Percentiles rank a stretch among this genome's conserved stretches.
Evolutionary conservation across 2,329 filamentous ascomycete species (phyloP).

Genomic region (Alternaria sp.): DNA sequence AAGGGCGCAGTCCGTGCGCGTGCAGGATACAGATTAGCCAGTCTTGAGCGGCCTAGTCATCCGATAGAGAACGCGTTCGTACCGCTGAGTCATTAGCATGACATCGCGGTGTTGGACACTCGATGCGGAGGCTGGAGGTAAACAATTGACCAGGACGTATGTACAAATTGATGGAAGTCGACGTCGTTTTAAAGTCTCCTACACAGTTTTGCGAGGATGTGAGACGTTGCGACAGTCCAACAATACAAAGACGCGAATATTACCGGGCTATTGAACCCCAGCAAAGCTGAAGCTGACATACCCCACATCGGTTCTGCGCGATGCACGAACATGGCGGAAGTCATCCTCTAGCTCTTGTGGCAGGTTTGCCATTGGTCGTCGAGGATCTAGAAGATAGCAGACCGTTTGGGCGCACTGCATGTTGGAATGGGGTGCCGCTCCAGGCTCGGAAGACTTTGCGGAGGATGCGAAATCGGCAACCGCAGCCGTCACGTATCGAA

Average conservation of each 20-base stretch:
- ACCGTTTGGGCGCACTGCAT: background rate
- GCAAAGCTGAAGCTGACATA: slow-evolving; percentile 24
- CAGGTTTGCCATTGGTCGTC: slow-evolving; percentile 7
- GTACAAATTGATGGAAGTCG: background rate
- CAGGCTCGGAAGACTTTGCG: background rate
- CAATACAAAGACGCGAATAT: background rate
- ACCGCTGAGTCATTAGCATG: slow-evolving; percentile 16
- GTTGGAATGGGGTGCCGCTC: slow-evolving; percentile 4
- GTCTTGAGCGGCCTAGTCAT: slow-evolving; percentile 5
- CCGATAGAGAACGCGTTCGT: slow-evolving; percentile 4
- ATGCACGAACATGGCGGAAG: slow-evolving; percentile 1
- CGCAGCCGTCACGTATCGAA: slow-evolving; percentile 2
- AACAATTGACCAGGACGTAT: no score
- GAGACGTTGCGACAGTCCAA: background rate
- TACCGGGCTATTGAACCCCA: slow-evolving; percentile 2
- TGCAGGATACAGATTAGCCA: slow-evolving; percentile 17
- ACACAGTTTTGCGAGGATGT: background rate
- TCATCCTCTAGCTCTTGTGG: slow-evolving; percentile 6
- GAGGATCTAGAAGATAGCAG: slow-evolving; percentile 9
- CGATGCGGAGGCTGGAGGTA: background rate
- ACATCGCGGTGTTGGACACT: background rate
- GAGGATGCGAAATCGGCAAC: slow-evolving; percentile 9
- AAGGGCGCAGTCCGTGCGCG: slow-evolving; percentile 27
- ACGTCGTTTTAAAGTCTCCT: background rate
- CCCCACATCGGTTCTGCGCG: slow-evolving; percentile 16